phyloP scores from a whole-genome alignment of 2,329 filamentous ascomycete genomes.

The Parasarocladium wereldwijsianum region DNA sequence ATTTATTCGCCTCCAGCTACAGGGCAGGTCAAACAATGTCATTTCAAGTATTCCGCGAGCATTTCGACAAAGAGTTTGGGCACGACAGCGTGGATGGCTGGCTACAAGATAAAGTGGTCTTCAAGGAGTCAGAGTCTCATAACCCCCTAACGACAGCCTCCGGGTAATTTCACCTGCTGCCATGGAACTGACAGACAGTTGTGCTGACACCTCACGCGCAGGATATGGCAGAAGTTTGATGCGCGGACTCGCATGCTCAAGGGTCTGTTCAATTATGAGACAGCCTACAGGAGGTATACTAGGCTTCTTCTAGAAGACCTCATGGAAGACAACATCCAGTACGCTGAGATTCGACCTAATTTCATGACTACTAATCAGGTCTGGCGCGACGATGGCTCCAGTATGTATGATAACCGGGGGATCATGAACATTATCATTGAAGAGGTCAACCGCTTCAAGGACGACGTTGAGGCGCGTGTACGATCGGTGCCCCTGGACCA shows the following conservation, averaged over 20 bases:
- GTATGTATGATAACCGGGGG: constrained; percentile 34
- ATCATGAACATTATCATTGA: constrained; percentile 48
- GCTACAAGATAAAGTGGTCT: constrained; percentile 47
- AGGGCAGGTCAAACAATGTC: constrained; percentile 26
- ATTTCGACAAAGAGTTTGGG: constrained; percentile 15
- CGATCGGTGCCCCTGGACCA: no score
- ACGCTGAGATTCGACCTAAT: constrained; percentile 57
- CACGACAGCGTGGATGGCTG: constrained; percentile 27
- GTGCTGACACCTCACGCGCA: constrained; percentile 11
- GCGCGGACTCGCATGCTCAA: constrained; percentile 58
- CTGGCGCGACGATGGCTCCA: constrained; percentile 38
- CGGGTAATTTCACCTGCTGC: constrained; percentile 29
- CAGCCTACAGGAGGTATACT: constrained; percentile 47
- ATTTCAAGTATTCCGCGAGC: constrained; percentile 24
- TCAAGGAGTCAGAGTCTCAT: constrained; percentile 46
- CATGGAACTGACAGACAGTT: constrained; percentile 2
- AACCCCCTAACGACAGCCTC: constrained; percentile 30
- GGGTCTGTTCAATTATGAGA: constrained; percentile 53
- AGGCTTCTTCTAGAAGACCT: constrained; percentile 44
- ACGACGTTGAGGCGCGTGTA: no score
- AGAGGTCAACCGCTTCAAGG: constrained; percentile 34
- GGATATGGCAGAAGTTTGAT: constrained; percentile 50
- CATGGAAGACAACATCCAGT: constrained; percentile 50
- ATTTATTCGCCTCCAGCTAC: constrained; percentile 37
- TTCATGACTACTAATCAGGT: constrained; percentile 50